Base-by-base conservation (phyloP, 768 basidiomycete genomes). In the Agaricus subrufescens region DNA sequence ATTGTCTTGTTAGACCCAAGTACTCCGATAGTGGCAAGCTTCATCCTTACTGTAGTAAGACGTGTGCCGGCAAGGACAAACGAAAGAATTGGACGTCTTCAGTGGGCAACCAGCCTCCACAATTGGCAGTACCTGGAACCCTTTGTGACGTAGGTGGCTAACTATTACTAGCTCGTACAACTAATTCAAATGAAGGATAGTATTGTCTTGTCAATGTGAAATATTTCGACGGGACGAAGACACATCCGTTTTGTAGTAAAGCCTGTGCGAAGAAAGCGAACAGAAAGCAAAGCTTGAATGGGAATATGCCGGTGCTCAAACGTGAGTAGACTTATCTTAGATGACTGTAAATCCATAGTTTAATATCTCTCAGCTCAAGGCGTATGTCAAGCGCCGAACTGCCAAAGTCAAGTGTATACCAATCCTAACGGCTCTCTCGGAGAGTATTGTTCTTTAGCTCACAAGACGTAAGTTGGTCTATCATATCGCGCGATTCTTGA, bases 201-300 rank as follows among this genome's bases (percentile, higher is more conserved):
- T 77, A 77, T 58, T 86, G 85, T 67, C 79, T 79, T 57, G 74
- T 74, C 57, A 77, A 82, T 40, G 83, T 85, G 40, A 86, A 84
- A 61, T 78, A 80, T 60, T 73, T 71, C 19, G 85, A 86, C 61
- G 81, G 82, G 14, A 76, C 74, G 8, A 77, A 76, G 50, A 79
- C 75, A 1, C 85, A 86, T 67, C 76, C 82, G 12, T 87, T 77
- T 65, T 87, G 85, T 62, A 71, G 83, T 63, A 86, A 82, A 62
- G 76, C 81, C 9, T 87, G 85, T 61, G 83, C 84, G 3, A 75
- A 75, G 61, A 77, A 73, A 50, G 74, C 78, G 4, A 67, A 68
- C 14, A 49, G 67, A 34, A 71, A 66, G 52, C 53, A 61, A n/a
- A 66, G 66, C 8, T 34, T 50, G 12, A 51, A 46, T 8, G 57